Base-by-base conservation (phyloP, 2,329 filamentous ascomycete genomes). In the Trichoderma simmonsii region DNA sequence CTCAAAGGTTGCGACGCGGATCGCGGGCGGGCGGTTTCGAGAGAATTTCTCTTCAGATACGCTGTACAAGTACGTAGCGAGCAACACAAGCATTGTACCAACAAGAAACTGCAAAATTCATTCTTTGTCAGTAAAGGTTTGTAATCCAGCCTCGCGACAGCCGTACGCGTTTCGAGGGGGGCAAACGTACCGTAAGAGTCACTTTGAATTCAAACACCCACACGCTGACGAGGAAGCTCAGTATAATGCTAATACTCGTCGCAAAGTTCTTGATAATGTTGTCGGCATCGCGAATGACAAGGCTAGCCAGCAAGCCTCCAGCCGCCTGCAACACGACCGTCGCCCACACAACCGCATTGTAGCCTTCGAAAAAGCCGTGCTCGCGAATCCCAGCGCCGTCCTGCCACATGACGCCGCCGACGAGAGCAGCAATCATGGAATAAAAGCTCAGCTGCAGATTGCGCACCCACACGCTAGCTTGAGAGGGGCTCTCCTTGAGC, bases 381-480 rank as follows among this genome's bases (percentile, higher is more conserved):
- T 92, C 89, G 30, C 91, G 87, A 74, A 99, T 94, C 54, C 92
- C 91, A 73, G 91, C 89, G 30, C 95, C 96, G 76, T 99, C 96
- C 74, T 94, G 93, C 83, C 93, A 93, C 3, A 97, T 83, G 6
- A 98, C 91, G 1, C 95, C 96, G 67, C 97, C 87, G 71, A 98
- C 90, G 0, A 98, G 85, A 1, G 95, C 93, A 0, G 95, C 94
- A 77, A 98, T 95, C 1, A 98, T 85, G 1, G 95, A 97, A 83
- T 97, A 99, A 79, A 98, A 93, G 1, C 94, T 95, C 28, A 99
- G 85, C 81, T 99, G 96, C 61, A 98, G 92, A 80, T 98, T 99
- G 73, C 96, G 91, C 57, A 96, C 91, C 96, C 96, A 99, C 15
- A 98, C 86, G 0, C 93, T 95, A 6, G 91, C 91, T 62, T 90